A percentile compares a stretch with the other conserved stretches of the same genome.
phyloP scores from a whole-genome alignment of 257 asterid species.

The Vinca minor region DNA sequence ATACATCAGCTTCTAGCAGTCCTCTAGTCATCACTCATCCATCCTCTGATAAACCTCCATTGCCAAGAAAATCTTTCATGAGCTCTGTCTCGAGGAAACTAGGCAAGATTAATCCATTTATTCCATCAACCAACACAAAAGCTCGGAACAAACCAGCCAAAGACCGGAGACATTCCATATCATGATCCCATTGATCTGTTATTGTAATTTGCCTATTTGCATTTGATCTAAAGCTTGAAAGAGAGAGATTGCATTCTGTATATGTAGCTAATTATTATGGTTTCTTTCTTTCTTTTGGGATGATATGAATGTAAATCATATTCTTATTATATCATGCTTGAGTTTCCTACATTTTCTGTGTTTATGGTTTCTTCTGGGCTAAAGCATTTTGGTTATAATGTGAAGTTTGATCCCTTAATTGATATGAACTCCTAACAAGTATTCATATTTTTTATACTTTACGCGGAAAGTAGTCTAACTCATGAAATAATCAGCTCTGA shows the following conservation, averaged over 20 bases:
- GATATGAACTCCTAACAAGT: too few relatives aligned
- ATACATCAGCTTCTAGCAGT: constrained; percentile 26
- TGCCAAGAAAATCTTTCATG: constrained; percentile 62
- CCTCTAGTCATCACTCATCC: constrained; percentile 24
- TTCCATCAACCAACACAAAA: constrained; percentile 29
- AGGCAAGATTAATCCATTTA: constrained; percentile 39
- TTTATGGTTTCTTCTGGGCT: neutral
- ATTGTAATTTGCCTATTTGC: too few relatives aligned
- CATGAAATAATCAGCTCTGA: constrained; percentile 38
- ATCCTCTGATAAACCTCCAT: constrained; percentile 48
- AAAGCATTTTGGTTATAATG: too few relatives aligned
- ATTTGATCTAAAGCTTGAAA: too few relatives aligned
- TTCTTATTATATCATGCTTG: constrained; percentile 7
- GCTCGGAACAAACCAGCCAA: constrained; percentile 44
- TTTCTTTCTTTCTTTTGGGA: neutral
- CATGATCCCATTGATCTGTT: constrained; percentile 31
- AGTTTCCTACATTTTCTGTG: neutral
- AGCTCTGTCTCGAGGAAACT: constrained; percentile 57
- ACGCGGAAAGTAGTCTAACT: constrained; percentile 29
- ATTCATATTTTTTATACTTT: constrained; percentile 37
- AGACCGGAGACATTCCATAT: constrained; percentile 68
- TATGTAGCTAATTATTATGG: constrained; percentile 3
- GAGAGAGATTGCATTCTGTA: neutral
- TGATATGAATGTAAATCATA: constrained; percentile 10
- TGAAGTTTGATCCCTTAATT: too few relatives aligned